Evolutionary conservation across 2,329 filamentous ascomycete genomes (phyloP), one percentile per base, ranked within the genome.

Genomic region (Colletotrichum lentis): DNA sequence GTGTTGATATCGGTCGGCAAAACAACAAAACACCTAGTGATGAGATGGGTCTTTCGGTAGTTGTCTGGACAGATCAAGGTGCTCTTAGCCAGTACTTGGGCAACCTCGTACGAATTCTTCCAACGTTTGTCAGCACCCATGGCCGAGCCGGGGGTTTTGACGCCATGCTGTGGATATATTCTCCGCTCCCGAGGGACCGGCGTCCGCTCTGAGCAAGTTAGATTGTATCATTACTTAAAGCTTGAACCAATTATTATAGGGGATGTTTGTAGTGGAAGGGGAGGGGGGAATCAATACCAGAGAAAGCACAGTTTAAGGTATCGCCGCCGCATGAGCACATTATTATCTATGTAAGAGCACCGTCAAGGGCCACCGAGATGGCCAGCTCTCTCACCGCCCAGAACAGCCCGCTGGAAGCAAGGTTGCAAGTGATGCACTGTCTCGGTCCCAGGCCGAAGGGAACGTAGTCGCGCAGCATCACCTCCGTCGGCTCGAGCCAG

Each of bases 381-480:
- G 35, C 46, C 11, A 60, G 18, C 0, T 39, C 57, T 6, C 35
- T 60, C 12, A 60, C 46, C 2, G 57, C 57, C 57, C 57, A 52
- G 35, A 60, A 60, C 11, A 60, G 22, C 46, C 52, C 57, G 20
- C 57, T 60, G 3, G 57, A 50, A 37, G 57, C 57, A 22, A 60
- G 57, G 18, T 60, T 60, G 11, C 57, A 46, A 43, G 57, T 35
- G 11, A 60, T 60, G 22, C 57, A 60, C 22, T 60, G 57, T 2
- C 57, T 46, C 10, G 57, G 35, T 3, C 57, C 57, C 5, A 52
- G 44, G 2, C 57, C 57, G 16, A 60, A 60, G 2, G 46, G 57
- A 16, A 60, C 52, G 22, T 49, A 39, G 35, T 60, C 46, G 5
- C 57, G 57, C 16, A 52, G 22, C 57, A 60, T 60, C 18, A 6